phyloP scores from a whole-genome alignment of 164 flowering plant genomes.

The Umbilicus rupestris region DNA sequence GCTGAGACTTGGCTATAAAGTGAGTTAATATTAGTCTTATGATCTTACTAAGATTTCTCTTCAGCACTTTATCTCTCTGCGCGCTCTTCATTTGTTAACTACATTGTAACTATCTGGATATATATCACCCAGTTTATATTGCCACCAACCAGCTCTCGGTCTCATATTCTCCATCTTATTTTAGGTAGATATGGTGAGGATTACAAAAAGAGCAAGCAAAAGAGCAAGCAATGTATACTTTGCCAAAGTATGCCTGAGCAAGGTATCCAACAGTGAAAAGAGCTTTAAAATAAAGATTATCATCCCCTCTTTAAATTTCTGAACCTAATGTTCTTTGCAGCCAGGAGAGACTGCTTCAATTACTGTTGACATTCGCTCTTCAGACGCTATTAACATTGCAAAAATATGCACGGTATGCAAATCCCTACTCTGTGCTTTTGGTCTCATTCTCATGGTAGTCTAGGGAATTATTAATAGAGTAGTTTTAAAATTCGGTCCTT shows the following conservation, averaged over 20 bases:
- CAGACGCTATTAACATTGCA: conserved; percentile 88
- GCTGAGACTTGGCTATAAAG: conserved; percentile 52
- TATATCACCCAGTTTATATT: neutral
- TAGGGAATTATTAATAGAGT: too few species aligned
- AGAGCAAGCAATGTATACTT: conserved; percentile 61
- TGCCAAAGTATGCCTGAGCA: conserved; percentile 46
- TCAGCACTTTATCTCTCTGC: neutral
- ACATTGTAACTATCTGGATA: too few species aligned
- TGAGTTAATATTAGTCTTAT: conserved; percentile 21
- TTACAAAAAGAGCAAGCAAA: conserved; percentile 63
- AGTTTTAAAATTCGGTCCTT: too few species aligned
- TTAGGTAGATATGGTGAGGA: conserved; percentile 66
- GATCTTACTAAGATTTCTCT: neutral
- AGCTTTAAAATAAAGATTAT: neutral
- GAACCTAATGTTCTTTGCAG: conserved; percentile 29
- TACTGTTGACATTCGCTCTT: conserved; percentile 74
- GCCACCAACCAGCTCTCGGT: neutral
- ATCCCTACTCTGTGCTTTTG: neutral
- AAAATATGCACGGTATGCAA: conserved; percentile 51
- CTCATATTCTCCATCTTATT: neutral
- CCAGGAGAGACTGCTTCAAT: conserved; percentile 41
- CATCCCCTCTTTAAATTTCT: conserved; percentile 2
- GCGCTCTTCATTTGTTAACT: too few species aligned
- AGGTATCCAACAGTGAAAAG: conserved; percentile 30
- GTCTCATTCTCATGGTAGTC: neutral